Evolutionary conservation across 169 alveolate genomes (phyloP).

Genomic region (Plasmodium relictum): DNA sequence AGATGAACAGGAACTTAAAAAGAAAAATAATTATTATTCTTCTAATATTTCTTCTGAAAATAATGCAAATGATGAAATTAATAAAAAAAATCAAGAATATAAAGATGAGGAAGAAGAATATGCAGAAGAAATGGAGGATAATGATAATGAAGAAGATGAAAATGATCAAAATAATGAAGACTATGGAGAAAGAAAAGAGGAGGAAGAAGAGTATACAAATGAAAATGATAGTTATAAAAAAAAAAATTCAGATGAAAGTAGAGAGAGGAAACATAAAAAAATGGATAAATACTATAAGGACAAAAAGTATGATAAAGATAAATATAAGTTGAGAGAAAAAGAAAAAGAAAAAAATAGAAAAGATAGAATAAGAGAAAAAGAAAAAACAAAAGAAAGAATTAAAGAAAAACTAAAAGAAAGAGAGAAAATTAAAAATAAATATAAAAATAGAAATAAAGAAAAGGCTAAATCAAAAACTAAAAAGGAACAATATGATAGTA

Average conservation of each 20-base stretch:
- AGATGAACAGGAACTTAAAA: neutral
- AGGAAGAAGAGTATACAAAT: conserved; percentile 14
- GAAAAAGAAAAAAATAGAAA: neutral
- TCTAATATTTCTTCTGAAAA: neutral
- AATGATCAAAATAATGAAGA: neutral
- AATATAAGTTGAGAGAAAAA: conserved; percentile 9
- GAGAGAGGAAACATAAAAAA: conserved; percentile 59
- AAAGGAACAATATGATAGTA: conserved; percentile 38
- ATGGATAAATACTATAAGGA: conserved; percentile 27
- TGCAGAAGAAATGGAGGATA: neutral
- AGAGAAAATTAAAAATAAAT: conserved; percentile 9
- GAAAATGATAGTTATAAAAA: conserved; percentile 32
- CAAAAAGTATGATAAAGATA: conserved; percentile 44
- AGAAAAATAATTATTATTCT: neutral
- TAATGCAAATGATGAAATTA: neutral
- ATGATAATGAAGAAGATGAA: neutral
- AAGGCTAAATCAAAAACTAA: conserved; percentile 23
- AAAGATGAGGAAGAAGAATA: neutral
- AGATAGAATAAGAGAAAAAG: conserved; percentile 34
- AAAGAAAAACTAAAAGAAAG: conserved; percentile 11
- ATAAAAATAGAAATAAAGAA: conserved; percentile 25
- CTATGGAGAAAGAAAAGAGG: conserved; percentile 1
- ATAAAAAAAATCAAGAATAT: neutral
- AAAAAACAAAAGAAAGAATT: conserved; percentile 10
- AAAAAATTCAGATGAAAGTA: conserved; percentile 41